Percentiles rank a stretch among this genome's conserved stretches.
Evolutionary conservation across 2,329 filamentous ascomycete genomes (phyloP).

Genomic region (Escovopsis weberi): DNA sequence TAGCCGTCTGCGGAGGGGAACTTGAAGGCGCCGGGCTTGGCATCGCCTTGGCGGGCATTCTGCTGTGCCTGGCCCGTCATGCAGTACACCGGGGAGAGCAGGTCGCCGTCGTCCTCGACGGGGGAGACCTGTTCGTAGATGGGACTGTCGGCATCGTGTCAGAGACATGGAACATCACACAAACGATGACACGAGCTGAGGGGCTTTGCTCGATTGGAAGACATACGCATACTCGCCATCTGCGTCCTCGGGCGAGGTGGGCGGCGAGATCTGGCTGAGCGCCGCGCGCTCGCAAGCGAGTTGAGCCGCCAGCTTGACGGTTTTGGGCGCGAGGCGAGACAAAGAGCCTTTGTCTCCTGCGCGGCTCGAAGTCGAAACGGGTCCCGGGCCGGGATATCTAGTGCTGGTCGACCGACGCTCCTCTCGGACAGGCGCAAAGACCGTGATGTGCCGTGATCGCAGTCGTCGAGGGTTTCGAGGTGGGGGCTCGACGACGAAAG

Average conservation of each 20-base stretch:
- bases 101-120: constrained; percentile 30
- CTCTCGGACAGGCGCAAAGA: too few relatives aligned
- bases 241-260: constrained; percentile 38
- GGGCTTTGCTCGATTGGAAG: constrained; percentile 12
- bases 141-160: not conserved
- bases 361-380: too few relatives aligned
- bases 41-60: not conserved
- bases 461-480: constrained; percentile 21
- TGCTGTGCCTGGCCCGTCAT: not conserved
- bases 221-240: constrained; percentile 16
- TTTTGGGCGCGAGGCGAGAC: constrained; percentile 23
- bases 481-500: constrained; percentile 19
- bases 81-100: too few relatives aligned
- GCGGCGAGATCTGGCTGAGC: constrained; percentile 37
- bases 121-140: constrained; percentile 32
- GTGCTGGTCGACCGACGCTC: too few relatives aligned
- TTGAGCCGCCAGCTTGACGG: constrained; percentile 13
- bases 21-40: too few relatives aligned
- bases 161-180: not conserved
- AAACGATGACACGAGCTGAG: not conserved
- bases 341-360: constrained; percentile 17
- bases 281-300: constrained; percentile 20
- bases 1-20: not conserved
- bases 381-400: constrained; percentile 17
- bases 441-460: constrained; percentile 7